A percentile compares a stretch with the other conserved stretches of the same genome.
Evolutionary conservation across 371 early-diverging fungal genomes (phyloP).

Genomic region (Mucor racemosus): DNA sequence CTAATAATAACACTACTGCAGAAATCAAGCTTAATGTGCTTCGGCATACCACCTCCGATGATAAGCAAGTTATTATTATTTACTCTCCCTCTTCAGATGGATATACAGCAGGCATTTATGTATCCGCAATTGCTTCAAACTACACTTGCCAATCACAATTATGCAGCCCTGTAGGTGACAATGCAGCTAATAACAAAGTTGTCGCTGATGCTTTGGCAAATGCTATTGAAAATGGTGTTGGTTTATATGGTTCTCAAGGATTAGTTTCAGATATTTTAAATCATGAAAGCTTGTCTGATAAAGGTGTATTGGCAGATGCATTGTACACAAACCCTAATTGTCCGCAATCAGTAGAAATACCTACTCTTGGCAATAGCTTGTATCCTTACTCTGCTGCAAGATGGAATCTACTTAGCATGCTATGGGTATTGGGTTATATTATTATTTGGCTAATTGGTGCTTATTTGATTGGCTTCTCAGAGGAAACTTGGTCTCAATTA

Average conservation of each 20-base stretch:
- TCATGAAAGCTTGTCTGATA: background rate
- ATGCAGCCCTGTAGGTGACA: background rate
- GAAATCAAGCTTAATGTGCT: background rate
- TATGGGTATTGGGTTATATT: conserved; percentile 15
- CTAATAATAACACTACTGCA: background rate
- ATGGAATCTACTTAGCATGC: conserved; percentile 10
- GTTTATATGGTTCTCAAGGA: conserved; percentile 9
- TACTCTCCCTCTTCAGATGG: background rate
- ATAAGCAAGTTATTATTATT: conserved; percentile 12
- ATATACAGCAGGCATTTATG: conserved; percentile 13
- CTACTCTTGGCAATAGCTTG: background rate
- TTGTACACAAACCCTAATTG: conserved; percentile 19
- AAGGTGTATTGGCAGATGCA: conserved; percentile 11
- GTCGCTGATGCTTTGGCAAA: conserved; percentile 18
- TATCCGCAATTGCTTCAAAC: conserved; percentile 11
- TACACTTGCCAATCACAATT: conserved; percentile 15
- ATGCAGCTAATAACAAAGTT: conserved; percentile 14
- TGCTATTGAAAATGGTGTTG: conserved; percentile 11
- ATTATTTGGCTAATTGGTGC: conserved; percentile 22
- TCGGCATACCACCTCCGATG: conserved; percentile 9
- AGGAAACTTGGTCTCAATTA: conserved; percentile 16
- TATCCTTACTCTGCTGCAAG: conserved; percentile 19
- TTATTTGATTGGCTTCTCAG: conserved; percentile 24
- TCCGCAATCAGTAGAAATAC: background rate
- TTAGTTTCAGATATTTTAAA: conserved; percentile 10